These are phyloP conservation scores for Pholiota molesta DNA, from an alignment of 768 basidiomycete genomes.

Conservation along the genomic window DNA sequence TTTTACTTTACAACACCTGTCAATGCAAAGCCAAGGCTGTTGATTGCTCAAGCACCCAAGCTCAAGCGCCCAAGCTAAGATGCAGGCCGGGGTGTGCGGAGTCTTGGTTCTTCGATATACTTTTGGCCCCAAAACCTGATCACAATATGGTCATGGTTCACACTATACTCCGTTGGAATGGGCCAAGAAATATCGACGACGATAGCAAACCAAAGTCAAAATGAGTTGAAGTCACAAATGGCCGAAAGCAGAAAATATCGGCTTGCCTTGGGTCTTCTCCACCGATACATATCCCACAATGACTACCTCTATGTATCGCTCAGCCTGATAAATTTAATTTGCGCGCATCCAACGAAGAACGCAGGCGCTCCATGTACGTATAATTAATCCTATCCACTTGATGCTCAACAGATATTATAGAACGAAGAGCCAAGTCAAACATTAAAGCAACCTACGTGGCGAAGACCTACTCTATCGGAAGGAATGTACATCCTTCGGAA, in stretches of 20 bases:
- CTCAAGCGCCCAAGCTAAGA: background rate
- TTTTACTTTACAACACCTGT: too few species aligned
- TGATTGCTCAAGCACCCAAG: background rate
- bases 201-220: constrained; percentile 27
- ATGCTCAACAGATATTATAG: constrained; percentile 31
- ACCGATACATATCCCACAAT: constrained; percentile 34
- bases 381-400: constrained; percentile 47
- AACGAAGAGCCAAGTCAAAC: background rate
- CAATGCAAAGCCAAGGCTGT: background rate
- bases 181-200: constrained; percentile 39
- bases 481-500: constrained; percentile 42
- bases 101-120: background rate
- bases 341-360: constrained; percentile 48
- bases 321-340: constrained; percentile 44
- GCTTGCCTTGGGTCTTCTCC: constrained; percentile 26
- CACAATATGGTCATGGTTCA: background rate
- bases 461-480: constrained; percentile 34
- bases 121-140: background rate
- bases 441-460: background rate
- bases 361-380: constrained; percentile 47
- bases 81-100: too few species aligned
- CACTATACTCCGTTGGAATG: constrained; percentile 7
- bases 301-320: constrained; percentile 43
- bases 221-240: background rate
- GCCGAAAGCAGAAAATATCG: background rate